Base-by-base conservation (phyloP, 768 basidiomycete species). In the Auricularia cornea region DNA sequence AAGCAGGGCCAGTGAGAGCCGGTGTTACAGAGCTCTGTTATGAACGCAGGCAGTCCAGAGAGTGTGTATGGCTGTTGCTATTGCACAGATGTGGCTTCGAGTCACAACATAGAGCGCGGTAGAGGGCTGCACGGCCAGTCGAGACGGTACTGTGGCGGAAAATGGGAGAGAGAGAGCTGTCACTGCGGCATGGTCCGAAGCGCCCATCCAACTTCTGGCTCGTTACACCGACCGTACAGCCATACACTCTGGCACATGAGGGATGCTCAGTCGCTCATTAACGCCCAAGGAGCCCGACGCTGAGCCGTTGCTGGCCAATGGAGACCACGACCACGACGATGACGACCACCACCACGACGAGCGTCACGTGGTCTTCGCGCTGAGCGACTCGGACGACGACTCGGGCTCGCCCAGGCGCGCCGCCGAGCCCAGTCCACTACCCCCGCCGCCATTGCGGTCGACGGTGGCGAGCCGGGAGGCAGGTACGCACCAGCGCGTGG, bases 391-490 rank as follows among this genome's bases (percentile, higher is more conserved):
- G 8, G 82, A 83, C 63, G 79, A 80, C n/a, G 84, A 84, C 64
- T 80, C 81, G 28, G 80, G 79, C 44, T 74, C 70, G n/a, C 33
- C 23, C 77, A 70, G 12, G 73, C 75, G 18, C 64, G 76, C 26
- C 73, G 68, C 14, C 51, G 28, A 1, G 35, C 52, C 29, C 63
- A 48, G 57, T 28, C 61, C 56, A 30, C 30, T 29, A 38, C 60
- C 54, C 14, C 18, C 60, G 20, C 67, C 40, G 11, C 79, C 88
- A 4, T 75, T 92, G 40, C 81, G 84, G 71, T 94, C 90, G 26
- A 91, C 87, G 28, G 75, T 79, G 31, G 77, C 85, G 61, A 92
- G 91, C 71, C 86, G 92, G 63, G 92, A 94, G 78, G 79, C 85
- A 72, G 89, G 91, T 92, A 72, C 73, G 88, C 84, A 70, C 66